phyloP scores from a whole-genome alignment of 495 filamentous ascomycete species.

The Pseudoneurospora amorphoporcata region DNA sequence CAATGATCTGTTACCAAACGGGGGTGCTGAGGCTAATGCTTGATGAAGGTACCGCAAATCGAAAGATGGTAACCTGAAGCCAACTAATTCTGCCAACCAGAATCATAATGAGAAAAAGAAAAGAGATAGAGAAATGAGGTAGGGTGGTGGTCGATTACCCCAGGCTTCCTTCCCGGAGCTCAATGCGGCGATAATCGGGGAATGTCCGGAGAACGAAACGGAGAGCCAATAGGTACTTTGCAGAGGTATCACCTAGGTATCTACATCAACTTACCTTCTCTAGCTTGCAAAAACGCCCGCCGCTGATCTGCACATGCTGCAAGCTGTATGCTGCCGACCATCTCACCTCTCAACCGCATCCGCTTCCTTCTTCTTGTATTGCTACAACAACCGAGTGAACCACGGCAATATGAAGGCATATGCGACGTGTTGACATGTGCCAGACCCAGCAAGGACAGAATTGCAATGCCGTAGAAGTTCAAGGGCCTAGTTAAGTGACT shows the following conservation, averaged over 20 bases:
- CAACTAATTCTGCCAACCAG: background rate
- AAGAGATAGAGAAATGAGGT: background rate
- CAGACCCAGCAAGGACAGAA: background rate
- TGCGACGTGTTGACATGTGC: background rate
- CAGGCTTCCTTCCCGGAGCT: background rate
- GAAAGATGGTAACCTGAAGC: background rate
- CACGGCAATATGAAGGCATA: background rate
- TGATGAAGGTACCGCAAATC: background rate
- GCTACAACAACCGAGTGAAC: background rate
- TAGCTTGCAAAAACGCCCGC: background rate
- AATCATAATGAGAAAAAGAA: background rate
- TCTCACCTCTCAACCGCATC: background rate
- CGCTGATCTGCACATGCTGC: background rate
- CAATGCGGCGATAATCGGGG: background rate
- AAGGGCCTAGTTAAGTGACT: too few species aligned
- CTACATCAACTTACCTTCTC: background rate
- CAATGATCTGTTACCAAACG: background rate
- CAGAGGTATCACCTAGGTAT: background rate
- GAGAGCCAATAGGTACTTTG: background rate
- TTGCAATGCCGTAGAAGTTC: background rate
- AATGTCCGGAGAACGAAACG: background rate
- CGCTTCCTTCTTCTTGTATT: background rate
- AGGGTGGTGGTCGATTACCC: background rate
- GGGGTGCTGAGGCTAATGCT: background rate
- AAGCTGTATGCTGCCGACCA: background rate